Conservation (phyloP, 208 protist genomes). For the Jaenimonas drosophilae region DNA sequence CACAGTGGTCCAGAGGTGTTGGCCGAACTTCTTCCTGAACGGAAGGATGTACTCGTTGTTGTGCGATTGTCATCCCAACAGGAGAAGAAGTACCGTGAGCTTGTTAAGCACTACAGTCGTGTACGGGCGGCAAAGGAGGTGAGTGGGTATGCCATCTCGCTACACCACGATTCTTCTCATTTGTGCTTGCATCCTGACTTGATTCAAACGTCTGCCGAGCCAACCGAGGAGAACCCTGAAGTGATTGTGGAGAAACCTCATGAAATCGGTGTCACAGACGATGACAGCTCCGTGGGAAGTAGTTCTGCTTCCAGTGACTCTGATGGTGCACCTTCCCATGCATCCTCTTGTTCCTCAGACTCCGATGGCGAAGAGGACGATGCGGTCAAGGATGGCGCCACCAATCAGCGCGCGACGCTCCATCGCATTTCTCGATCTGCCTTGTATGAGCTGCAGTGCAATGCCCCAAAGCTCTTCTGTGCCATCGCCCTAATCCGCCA, state of each 20-base stretch:
- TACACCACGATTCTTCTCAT: conserved; percentile 68
- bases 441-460: too few species aligned
- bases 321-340: too few species aligned
- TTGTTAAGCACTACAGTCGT: conserved; percentile 20
- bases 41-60: conserved; percentile 60
- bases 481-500: conserved; percentile 33
- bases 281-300: too few species aligned
- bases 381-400: not conserved
- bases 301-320: too few species aligned
- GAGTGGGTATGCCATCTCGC: conserved; percentile 12
- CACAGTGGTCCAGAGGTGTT: conserved; percentile 70
- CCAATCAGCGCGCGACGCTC: not conserved
- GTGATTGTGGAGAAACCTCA: not conserved
- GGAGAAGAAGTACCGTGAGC: conserved; percentile 45
- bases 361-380: not conserved
- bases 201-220: not conserved
- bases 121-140: conserved; percentile 6
- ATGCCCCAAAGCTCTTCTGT: conserved; percentile 66
- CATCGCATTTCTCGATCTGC: conserved; percentile 28
- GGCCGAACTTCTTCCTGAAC: conserved; percentile 44
- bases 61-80: conserved; percentile 46
- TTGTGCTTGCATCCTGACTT: conserved; percentile 58
- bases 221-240: not conserved
- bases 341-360: too few species aligned
- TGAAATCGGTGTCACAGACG: not conserved